Conservation (phyloP, 2,329 filamentous ascomycete species). For the Cordyceps javanica region DNA sequence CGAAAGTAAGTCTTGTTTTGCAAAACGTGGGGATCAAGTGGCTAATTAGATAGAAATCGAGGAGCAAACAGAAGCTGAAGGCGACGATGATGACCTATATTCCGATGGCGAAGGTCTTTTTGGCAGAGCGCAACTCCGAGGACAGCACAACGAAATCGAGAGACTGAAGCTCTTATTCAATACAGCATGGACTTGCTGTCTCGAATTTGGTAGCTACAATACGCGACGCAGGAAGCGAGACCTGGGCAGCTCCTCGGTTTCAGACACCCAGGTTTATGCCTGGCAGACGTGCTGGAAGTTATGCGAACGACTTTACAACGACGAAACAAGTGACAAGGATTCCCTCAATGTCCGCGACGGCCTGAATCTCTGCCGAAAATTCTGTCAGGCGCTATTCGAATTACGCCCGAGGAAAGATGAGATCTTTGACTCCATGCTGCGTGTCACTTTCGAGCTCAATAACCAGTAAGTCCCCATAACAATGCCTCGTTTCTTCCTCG, state of each 20-base stretch:
- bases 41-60: conserved; percentile 46
- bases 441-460: conserved; percentile 91
- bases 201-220: conserved; percentile 11
- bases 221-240: conserved; percentile 8
- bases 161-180: conserved; percentile 68
- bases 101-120: conserved; percentile 63
- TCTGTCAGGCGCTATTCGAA: conserved; percentile 88
- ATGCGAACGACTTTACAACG: conserved; percentile 83
- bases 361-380: conserved; percentile 81
- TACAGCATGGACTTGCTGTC: conserved; percentile 9
- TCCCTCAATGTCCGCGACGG: conserved; percentile 65
- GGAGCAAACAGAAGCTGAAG: conserved; percentile 45
- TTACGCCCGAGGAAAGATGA: conserved; percentile 73
- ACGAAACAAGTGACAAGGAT: conserved; percentile 63
- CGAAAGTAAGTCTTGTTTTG: conserved; percentile 52
- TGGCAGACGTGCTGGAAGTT: conserved; percentile 94
- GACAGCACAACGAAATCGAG: conserved; percentile 52
- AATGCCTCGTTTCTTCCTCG: not conserved
- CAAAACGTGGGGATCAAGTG: not conserved
- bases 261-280: conserved; percentile 75
- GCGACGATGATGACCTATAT: conserved; percentile 46
- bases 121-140: conserved; percentile 61
- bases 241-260: conserved; percentile 22
- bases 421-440: conserved; percentile 73
- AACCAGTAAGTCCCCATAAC: conserved; percentile 61